Conservation (phyloP, 805 yeast genomes). For the Saturnispora sekii region DNA sequence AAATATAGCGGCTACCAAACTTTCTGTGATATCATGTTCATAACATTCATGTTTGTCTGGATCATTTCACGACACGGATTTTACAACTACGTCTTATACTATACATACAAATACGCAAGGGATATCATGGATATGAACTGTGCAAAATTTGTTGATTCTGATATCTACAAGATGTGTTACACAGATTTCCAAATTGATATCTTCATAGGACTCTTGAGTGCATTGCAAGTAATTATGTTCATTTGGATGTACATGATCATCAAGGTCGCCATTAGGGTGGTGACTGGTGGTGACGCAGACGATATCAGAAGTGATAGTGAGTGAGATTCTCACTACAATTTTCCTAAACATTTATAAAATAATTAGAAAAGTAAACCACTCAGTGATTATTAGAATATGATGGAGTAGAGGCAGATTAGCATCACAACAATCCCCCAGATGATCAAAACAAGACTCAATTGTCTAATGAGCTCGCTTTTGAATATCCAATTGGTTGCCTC, state of each 20-base stretch:
- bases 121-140: slow-evolving; percentile 41
- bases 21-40: slow-evolving; percentile 61
- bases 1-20: slow-evolving; percentile 56
- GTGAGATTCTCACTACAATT: slow-evolving; percentile 13
- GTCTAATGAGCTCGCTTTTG: slow-evolving; percentile 14
- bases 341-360: not conserved
- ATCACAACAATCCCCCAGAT: slow-evolving; percentile 48
- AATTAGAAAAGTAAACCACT: not conserved
- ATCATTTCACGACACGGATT: slow-evolving; percentile 61
- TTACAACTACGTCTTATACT: slow-evolving; percentile 57
- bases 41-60: slow-evolving; percentile 62
- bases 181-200: slow-evolving; percentile 33
- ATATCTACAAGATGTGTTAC: slow-evolving; percentile 37
- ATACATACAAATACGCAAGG: slow-evolving; percentile 40
- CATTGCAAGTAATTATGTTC: slow-evolving; percentile 54
- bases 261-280: slow-evolving; percentile 59
- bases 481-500: slow-evolving; percentile 19
- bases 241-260: slow-evolving; percentile 71
- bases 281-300: slow-evolving; percentile 69
- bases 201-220: slow-evolving; percentile 48
- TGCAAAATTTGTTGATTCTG: slow-evolving; percentile 13
- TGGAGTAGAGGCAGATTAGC: slow-evolving; percentile 44
- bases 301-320: slow-evolving; percentile 84
- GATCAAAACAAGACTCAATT: slow-evolving; percentile 30
- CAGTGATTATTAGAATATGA: slow-evolving; percentile 29